Base-by-base conservation (phyloP, 805 yeast genomes). In the Candida qinlingensis region DNA sequence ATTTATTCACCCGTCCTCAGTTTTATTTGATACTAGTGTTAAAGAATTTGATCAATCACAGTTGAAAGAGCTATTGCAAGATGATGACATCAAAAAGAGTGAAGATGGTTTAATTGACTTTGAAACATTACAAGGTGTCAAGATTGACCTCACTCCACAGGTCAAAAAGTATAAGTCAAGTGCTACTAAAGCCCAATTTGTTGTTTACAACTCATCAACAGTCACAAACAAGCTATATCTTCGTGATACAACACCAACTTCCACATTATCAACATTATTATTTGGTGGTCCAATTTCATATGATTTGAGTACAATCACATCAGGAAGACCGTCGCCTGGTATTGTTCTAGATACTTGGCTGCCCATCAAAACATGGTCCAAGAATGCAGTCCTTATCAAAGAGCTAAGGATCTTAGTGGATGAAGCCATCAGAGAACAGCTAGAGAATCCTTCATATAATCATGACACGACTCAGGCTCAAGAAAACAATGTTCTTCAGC, bases 331-430 rank as follows among this genome's bases (percentile, higher is more conserved):
- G 5, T 77, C 90, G 0, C 95, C 96, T 0, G 97, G 97, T 26
- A 78, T 94, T 35, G 81, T 89, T 7, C 69, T 92, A 47, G 96
- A 88, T 56, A 75, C 76, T n/a, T 91, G 98, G 97, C 67, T 88
- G 34, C 95, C 97, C 0, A 75, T 92, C 10, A 74, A 87, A 52
- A 88, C 97, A 1, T 92, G 97, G 97, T 85, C 96, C 54, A 87
- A 94, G 55, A 88, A 91, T 58, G 98, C 91, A 1, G 96, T 92
- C 2, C 68, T 92, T 42, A 75, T 91, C 31, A 85, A 87, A 49
- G 80, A 84, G 50, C 67, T 92, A 48, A 71, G 96, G 57, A 60
- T 67, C 9, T 62, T 88, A 42, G 65, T 92, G 33, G 96, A 90
- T 60, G 69, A 73, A 19, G 79, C 86, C 0, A 77, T 92, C 47